These are phyloP conservation scores for Phytophthora parvispora DNA, from an alignment of 352 stramenopile species.

Conservation along the genomic window DNA sequence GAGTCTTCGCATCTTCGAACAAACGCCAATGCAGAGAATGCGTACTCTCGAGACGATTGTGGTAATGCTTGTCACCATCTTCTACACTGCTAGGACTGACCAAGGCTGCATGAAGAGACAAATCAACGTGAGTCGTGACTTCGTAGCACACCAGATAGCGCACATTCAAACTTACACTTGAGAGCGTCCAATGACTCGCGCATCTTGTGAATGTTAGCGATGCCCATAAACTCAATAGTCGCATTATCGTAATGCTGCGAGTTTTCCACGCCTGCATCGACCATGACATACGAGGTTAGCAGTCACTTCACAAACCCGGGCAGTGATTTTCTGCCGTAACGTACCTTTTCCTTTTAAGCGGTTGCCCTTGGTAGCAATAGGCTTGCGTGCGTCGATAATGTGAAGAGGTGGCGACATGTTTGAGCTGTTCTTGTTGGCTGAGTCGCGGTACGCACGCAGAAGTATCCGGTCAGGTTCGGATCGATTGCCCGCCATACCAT, in stretches of 20 bases:
- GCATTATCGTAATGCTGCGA: constrained; percentile 97
- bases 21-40: too few relatives aligned
- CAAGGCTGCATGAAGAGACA: constrained; percentile 51
- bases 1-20: background rate
- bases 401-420: constrained; percentile 79
- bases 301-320: background rate
- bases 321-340: background rate
- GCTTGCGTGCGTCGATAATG: constrained; percentile 88
- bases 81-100: constrained; percentile 86
- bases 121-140: constrained; percentile 11
- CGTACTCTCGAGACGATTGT: constrained; percentile 89
- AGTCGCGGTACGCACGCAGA: constrained; percentile 88
- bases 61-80: constrained; percentile 91
- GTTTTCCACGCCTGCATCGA: constrained; percentile 94
- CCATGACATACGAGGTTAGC: constrained; percentile 4
- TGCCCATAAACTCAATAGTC: constrained; percentile 98
- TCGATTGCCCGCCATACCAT: constrained; percentile 96
- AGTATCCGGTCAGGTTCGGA: constrained; percentile 94
- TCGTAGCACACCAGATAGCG: background rate
- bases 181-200: constrained; percentile 94
- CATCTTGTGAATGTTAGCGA: constrained; percentile 99
- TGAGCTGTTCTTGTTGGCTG: constrained; percentile 79
- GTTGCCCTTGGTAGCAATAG: constrained; percentile 87
- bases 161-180: constrained; percentile 55
- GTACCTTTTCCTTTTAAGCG: constrained; percentile 85